Evolutionary conservation across 306 rosid genomes (phyloP).

Genomic region (Prunus kanzakura): DNA sequence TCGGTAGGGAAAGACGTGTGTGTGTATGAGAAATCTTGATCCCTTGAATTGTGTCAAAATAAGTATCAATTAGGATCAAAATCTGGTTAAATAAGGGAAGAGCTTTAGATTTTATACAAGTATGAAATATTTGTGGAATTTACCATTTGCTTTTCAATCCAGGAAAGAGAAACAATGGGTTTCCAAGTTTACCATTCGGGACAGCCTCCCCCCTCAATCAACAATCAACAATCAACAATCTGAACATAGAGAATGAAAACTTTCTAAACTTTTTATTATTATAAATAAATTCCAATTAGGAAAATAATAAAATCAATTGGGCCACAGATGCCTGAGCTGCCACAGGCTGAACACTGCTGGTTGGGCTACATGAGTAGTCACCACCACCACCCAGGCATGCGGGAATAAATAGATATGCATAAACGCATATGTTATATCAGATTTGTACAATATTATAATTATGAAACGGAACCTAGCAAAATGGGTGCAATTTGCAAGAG

Average conservation of each 20-base stretch:
- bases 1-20: background rate
- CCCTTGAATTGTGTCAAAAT: background rate
- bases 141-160: background rate
- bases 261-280: too few species aligned
- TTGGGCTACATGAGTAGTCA: too few species aligned
- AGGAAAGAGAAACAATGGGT: background rate
- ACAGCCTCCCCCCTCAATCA: background rate
- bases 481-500: conserved; percentile 27
- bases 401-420: background rate
- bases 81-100: background rate
- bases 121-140: background rate
- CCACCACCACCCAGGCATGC: too few species aligned
- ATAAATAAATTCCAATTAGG: too few species aligned
- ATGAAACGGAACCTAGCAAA: conserved; percentile 7
- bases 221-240: too few species aligned
- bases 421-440: background rate
- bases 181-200: background rate
- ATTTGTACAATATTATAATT: background rate
- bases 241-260: too few species aligned
- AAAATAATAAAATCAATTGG: too few species aligned
- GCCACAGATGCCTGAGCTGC: too few species aligned
- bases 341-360: too few species aligned
- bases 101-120: background rate
- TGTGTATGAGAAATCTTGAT: background rate
- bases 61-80: background rate